Conservation (phyloP, 148 eudicot species). For the Heliosperma pusillum region DNA sequence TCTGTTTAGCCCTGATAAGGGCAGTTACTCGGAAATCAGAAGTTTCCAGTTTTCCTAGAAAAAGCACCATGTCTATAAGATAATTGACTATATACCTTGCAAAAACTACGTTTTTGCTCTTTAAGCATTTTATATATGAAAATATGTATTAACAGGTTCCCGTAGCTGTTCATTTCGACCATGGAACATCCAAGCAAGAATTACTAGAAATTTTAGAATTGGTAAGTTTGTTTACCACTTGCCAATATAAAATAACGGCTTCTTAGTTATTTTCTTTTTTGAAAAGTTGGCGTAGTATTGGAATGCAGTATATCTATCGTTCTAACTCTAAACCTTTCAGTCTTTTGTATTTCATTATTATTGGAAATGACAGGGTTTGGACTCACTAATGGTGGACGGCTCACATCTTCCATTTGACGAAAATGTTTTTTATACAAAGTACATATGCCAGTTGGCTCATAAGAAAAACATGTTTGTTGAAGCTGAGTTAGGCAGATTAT, state of each 20-base stretch:
- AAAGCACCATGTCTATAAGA: neutral
- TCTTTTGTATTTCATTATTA: neutral
- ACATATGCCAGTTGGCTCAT: conserved; percentile 65
- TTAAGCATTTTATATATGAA: neutral
- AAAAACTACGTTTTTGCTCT: neutral
- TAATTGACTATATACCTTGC: neutral
- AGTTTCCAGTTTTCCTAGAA: neutral
- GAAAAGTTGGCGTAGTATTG: neutral
- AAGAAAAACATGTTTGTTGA: conserved; percentile 66
- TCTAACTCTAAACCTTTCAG: neutral
- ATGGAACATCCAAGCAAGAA: conserved; percentile 85
- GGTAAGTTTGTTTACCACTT: conserved; percentile 39
- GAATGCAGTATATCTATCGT: neutral
- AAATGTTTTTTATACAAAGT: conserved; percentile 70
- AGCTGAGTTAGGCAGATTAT: conserved; percentile 96
- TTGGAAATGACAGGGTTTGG: conserved; percentile 53
- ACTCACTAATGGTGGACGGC: conserved; percentile 97
- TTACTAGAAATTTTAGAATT: conserved; percentile 75
- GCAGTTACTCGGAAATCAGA: neutral
- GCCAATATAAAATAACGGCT: neutral
- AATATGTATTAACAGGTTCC: conserved; percentile 58
- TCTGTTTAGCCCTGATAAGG: neutral
- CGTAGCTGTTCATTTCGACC: conserved; percentile 90
- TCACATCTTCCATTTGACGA: conserved; percentile 86
- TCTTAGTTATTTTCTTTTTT: neutral